phyloP scores from a whole-genome alignment of 2,329 filamentous ascomycete species.

The Knufia fluminis region DNA sequence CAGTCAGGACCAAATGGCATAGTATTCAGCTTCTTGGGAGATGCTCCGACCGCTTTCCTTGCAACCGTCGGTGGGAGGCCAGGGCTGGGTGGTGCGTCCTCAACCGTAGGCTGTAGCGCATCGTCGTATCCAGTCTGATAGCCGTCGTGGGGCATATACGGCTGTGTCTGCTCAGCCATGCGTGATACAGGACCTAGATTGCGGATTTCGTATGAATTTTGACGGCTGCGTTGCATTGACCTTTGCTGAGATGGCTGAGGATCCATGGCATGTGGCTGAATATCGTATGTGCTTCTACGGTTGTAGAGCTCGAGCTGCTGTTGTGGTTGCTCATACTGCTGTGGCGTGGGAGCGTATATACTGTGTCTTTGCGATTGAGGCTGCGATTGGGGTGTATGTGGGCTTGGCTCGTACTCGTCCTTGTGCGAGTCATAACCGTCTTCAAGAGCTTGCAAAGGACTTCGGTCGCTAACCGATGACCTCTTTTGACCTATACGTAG shows the following conservation, averaged over 20 bases:
- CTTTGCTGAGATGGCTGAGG: neutral
- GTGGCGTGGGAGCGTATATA: neutral
- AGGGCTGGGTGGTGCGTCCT: constrained; percentile 23
- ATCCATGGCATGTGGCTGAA: neutral
- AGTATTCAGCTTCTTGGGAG: constrained; percentile 36
- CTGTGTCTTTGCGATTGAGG: constrained; percentile 1
- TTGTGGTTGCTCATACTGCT: constrained; percentile 6
- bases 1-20: constrained; percentile 54
- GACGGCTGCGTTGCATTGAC: neutral
- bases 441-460: constrained; percentile 23
- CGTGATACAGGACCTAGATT: neutral
- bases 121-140: constrained; percentile 24
- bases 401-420: neutral
- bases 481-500: constrained; percentile 11
- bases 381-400: neutral
- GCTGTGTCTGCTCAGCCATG: neutral
- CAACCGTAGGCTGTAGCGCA: constrained; percentile 15
- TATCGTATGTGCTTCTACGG: constrained; percentile 9
- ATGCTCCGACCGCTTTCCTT: constrained; percentile 53
- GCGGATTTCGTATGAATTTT: constrained; percentile 1
- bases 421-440: constrained; percentile 15
- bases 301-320: constrained; percentile 3
- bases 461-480: constrained; percentile 17
- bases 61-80: constrained; percentile 35
- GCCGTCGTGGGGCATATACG: constrained; percentile 2